These are phyloP conservation scores for Nepenthes gracilis DNA, from an alignment of 148 eudicot species.

Conservation along the genomic window DNA sequence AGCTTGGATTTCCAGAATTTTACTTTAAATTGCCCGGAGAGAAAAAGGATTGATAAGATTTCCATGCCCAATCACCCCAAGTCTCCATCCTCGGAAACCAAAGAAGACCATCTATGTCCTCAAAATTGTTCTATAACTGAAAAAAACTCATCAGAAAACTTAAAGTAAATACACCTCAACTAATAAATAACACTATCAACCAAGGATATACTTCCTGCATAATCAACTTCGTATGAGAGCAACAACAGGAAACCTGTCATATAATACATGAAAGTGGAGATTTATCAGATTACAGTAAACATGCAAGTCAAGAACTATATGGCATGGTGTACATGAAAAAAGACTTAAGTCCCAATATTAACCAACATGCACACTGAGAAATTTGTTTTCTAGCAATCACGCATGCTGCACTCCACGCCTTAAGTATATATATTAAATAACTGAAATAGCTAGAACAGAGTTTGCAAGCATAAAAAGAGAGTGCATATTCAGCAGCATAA, in stretches of 20 bases:
- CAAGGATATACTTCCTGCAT: too few relatives aligned
- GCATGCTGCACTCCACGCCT: too few relatives aligned
- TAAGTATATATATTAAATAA: too few relatives aligned
- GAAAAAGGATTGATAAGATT: conserved; percentile 11
- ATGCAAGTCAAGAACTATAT: too few relatives aligned
- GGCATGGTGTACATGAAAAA: too few relatives aligned
- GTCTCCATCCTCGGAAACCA: conserved; percentile 93
- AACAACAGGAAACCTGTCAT: not conserved
- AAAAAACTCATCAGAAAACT: conserved; percentile 14
- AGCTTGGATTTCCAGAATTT: not conserved
- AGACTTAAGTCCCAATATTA: too few relatives aligned
- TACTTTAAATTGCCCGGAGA: not conserved
- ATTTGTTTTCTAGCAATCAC: too few relatives aligned
- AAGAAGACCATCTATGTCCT: conserved; percentile 88
- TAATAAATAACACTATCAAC: not conserved
- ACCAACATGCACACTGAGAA: too few relatives aligned
- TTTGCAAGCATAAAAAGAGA: not conserved
- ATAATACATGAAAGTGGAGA: not conserved
- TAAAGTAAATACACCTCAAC: not conserved
- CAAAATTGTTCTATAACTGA: conserved; percentile 71
- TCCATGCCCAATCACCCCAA: conserved; percentile 99
- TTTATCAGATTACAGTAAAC: too few relatives aligned
- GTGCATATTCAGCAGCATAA: not conserved
- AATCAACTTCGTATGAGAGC: too few relatives aligned
- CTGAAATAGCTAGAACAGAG: too few relatives aligned